Evolutionary conservation across 805 yeast genomes (phyloP), one percentile per base, ranked within the genome.

Genomic region (Suhomyces pyralidae): DNA sequence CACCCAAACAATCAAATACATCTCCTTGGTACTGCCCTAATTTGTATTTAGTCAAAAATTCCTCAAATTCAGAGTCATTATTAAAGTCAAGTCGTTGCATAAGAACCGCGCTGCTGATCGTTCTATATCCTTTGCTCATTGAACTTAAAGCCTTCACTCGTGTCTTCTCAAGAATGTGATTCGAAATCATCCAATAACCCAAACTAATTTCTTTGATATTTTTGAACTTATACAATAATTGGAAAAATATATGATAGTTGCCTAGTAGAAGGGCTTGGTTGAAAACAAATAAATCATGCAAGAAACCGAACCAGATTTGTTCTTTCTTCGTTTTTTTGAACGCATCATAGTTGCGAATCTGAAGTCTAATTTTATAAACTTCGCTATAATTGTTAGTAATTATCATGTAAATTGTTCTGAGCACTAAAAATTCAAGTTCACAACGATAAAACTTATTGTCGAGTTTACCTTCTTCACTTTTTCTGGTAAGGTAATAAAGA

Each of bases 381-480:
- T 86, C 87, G 46, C 79, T 69, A 55, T 70, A 69, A 66, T 89
- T 89, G 47, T 81, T 82, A 9, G 96, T 91, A 59, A 90, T 79
- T 46, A 90, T 70, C 70, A 84, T 80, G 66, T 92, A 92, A 3
- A 91, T 74, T 10, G 90, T 76, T 51, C 90, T 76, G 67, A 89
- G 92, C 46, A 89, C 78, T 40, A 83, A 68, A 61, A 89, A 90
- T 63, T 92, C 97, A 46, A 77, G 71, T 58, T 76, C 74, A 7
- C 55, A 45, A 14, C 53, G 49, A 30, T 55, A 54, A 51, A 64
- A 64, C 19, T 47, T 54, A 7, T 42, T 48, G 2, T 49, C 26
- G n/a, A 54, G 69, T 51, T 74, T 73, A 3, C 65, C 58, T 25
- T 59, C 62, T 22, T 58, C 61, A 30, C 58, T 60, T n/a, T 71